Conservation (phyloP, 345 rosid genomes). For the Camelina hispida region DNA sequence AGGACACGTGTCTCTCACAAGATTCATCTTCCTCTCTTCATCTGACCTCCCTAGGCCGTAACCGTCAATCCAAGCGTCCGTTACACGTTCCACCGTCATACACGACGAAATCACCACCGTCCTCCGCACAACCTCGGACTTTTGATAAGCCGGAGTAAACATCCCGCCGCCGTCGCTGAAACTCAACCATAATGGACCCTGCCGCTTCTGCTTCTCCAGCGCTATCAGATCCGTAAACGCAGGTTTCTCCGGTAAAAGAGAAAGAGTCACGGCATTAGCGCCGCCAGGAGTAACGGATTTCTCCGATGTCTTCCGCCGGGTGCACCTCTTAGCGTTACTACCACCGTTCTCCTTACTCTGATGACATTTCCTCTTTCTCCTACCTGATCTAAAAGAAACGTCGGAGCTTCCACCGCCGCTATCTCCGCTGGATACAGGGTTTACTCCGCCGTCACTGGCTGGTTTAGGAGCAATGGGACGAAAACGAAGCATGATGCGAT, state of each 20-base stretch:
- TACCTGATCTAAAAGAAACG: slow-evolving; percentile 45
- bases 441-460: slow-evolving; percentile 2
- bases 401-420: slow-evolving; percentile 38
- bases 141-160: slow-evolving; percentile 25
- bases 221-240: slow-evolving; percentile 37
- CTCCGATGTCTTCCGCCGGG: slow-evolving; percentile 41
- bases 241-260: slow-evolving; percentile 68
- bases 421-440: slow-evolving; percentile 6
- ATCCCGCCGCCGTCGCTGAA: slow-evolving; percentile 42
- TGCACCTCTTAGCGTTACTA: slow-evolving; percentile 44
- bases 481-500: slow-evolving; percentile 69
- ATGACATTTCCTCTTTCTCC: slow-evolving; percentile 42
- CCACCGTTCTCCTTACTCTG: slow-evolving; percentile 35
- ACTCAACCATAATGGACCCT: slow-evolving; percentile 54
- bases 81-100: slow-evolving; percentile 77
- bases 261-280: slow-evolving; percentile 53
- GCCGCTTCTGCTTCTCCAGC: slow-evolving; percentile 27
- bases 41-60: slow-evolving; percentile 64
- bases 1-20: slow-evolving; percentile 77
- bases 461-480: slow-evolving; percentile 85
- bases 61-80: slow-evolving; percentile 65
- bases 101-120: slow-evolving; percentile 49
- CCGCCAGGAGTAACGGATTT: slow-evolving; percentile 7
- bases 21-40: slow-evolving; percentile 56
- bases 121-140: slow-evolving; percentile 28